A percentile compares a stretch with the other conserved stretches of the same genome.
Evolutionary conservation across 345 rosid species (phyloP).

Genomic region (Toxicodendron radicans): DNA sequence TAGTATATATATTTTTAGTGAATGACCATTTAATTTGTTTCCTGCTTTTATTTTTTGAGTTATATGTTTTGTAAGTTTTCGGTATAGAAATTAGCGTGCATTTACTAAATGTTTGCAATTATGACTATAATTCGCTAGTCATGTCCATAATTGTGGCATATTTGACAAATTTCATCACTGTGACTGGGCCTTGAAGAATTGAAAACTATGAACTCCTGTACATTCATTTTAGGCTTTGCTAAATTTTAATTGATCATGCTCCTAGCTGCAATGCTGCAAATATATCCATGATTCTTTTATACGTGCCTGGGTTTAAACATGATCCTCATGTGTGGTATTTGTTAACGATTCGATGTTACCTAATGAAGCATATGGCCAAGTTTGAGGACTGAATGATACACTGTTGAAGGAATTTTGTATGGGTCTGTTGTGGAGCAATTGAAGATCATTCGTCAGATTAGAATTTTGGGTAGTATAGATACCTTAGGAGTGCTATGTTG

Average conservation of each 20-base stretch:
- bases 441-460: neutral
- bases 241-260: neutral
- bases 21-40: no score
- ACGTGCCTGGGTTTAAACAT: neutral
- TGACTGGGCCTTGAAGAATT: neutral
- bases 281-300: no score
- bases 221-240: neutral
- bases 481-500: neutral
- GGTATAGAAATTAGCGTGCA: neutral
- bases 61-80: neutral
- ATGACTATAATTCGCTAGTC: neutral
- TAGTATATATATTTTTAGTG: neutral
- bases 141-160: neutral
- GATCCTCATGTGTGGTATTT: neutral
- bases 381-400: neutral
- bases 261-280: neutral
- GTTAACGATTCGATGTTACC: no score
- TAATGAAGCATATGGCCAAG: neutral
- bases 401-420: neutral
- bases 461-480: neutral
- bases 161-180: neutral
- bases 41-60: no score
- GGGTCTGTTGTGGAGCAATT: neutral
- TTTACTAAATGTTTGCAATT: neutral
- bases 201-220: neutral